phyloP scores from a whole-genome alignment of 1,284 basidiomycete genomes.

The Ustilago loliicola region DNA sequence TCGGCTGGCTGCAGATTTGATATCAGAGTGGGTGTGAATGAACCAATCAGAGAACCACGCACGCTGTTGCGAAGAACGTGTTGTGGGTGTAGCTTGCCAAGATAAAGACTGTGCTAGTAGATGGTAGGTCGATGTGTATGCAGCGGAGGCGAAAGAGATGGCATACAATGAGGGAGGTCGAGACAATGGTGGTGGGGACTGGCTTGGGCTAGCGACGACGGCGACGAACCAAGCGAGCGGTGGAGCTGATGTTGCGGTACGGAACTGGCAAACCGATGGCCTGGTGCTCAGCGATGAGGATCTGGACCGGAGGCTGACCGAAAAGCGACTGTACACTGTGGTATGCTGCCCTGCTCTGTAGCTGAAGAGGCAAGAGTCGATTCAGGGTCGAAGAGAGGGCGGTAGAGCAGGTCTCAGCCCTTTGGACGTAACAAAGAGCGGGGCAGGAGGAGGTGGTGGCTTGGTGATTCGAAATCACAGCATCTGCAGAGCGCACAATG shows the following conservation, averaged over 20 bases:
- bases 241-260: background rate
- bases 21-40: background rate
- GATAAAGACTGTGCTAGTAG: background rate
- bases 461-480: constrained; percentile 11
- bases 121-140: background rate
- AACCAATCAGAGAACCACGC: background rate
- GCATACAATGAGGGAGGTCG: background rate
- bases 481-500: background rate
- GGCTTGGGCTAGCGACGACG: background rate
- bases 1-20: constrained; percentile 3
- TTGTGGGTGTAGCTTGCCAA: constrained; percentile 1
- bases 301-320: background rate
- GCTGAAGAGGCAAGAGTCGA: constrained; percentile 1
- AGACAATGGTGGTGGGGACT: background rate
- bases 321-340: background rate
- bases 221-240: constrained; percentile 6
- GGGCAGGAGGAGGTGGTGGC: constrained; percentile 4
- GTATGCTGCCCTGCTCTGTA: background rate
- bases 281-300: too few relatives aligned
- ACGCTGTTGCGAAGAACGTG: background rate
- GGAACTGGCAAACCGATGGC: background rate
- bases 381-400: constrained; percentile 7
- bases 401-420: constrained; percentile 15
- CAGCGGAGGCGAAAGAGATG: background rate
- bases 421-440: constrained; percentile 1